These are phyloP conservation scores for Pichia nanzhaoensis DNA, from an alignment of 805 yeast species.

Conservation along the genomic window DNA sequence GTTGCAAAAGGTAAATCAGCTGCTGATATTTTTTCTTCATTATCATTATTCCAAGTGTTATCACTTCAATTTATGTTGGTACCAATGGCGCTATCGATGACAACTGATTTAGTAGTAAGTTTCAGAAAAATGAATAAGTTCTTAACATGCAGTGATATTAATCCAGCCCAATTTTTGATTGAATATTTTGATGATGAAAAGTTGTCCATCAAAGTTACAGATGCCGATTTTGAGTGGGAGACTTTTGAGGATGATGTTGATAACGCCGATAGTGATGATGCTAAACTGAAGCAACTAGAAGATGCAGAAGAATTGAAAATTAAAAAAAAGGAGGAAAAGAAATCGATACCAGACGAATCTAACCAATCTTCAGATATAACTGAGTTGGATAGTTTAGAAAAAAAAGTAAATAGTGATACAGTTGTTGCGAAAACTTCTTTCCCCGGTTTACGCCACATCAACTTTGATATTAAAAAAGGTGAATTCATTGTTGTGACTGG, in stretches of 20 bases:
- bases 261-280: conserved; percentile 33
- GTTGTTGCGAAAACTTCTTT: conserved; percentile 19
- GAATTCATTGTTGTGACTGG: conserved; percentile 78
- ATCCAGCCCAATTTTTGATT: conserved; percentile 28
- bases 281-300: conserved; percentile 13
- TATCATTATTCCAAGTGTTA: conserved; percentile 57
- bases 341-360: neutral
- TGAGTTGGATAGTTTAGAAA: conserved; percentile 1
- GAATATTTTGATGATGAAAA: conserved; percentile 19
- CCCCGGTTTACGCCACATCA: conserved; percentile 45
- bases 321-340: neutral
- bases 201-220: conserved; percentile 42
- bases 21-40: conserved; percentile 60
- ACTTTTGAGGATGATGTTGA: conserved; percentile 34
- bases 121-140: conserved; percentile 49
- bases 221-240: conserved; percentile 68
- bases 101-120: conserved; percentile 60
- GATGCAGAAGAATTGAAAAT: neutral
- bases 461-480: conserved; percentile 48
- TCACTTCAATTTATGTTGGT: conserved; percentile 58
- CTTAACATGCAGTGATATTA: conserved; percentile 36
- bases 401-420: neutral
- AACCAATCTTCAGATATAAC: neutral
- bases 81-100: conserved; percentile 62
- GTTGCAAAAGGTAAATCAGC: conserved; percentile 37